Evolutionary conservation across 768 basidiomycete species (phyloP).

Genomic region (Boletus huronensis): DNA sequence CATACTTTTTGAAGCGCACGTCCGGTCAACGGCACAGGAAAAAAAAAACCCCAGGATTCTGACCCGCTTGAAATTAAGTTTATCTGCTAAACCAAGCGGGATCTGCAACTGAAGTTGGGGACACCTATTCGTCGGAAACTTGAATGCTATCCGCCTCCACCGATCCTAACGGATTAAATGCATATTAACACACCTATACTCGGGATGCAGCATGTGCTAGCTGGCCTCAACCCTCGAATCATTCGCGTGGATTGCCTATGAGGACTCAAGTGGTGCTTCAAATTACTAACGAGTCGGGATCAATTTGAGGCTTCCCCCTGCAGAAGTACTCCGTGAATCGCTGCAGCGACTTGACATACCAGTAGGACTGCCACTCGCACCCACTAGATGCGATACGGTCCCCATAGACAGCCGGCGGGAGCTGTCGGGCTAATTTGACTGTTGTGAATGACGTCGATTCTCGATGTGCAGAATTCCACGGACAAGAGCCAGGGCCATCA

Average conservation of each 20-base stretch:
- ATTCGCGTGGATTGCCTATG: not conserved
- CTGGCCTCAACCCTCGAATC: not conserved
- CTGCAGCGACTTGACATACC: not conserved
- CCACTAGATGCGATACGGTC: no score
- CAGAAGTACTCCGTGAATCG: not conserved
- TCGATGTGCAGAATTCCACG: not conserved
- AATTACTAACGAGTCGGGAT: not conserved
- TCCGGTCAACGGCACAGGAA: not conserved
- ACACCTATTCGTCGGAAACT: not conserved
- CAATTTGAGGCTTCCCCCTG: not conserved
- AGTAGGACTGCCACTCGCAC: not conserved
- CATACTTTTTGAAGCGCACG: not conserved
- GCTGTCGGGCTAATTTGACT: not conserved
- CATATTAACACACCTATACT: not conserved
- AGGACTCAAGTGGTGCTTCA: not conserved
- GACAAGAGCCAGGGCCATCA: not conserved
- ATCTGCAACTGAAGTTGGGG: not conserved
- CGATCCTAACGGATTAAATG: not conserved
- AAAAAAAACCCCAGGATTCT: not conserved
- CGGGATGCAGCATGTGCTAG: not conserved
- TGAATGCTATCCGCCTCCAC: not conserved
- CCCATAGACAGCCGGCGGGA: not conserved
- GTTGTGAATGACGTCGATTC: not conserved
- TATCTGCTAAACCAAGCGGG: not conserved
- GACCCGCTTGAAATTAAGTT: not conserved